Evolutionary conservation across 306 rosid species (phyloP), one percentile per base, ranked within the genome.

Genomic region (Gillenia trifoliata): DNA sequence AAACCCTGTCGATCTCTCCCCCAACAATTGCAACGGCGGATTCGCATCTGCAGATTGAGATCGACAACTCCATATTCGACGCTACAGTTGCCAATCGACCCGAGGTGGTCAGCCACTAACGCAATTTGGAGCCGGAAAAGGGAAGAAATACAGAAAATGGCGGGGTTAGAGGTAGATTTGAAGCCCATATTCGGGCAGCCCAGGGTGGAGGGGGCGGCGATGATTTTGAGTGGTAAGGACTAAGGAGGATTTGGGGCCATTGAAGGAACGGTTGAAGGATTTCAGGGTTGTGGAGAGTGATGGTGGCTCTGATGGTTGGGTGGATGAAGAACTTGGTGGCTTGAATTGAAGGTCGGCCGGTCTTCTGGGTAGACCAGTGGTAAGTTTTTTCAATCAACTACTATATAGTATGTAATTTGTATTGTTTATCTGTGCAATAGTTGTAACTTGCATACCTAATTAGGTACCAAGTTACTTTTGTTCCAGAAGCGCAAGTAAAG

Each of bases 341-440:
- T 78, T 94, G 73, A 85, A 91, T 77, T 66, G 83, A 55, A 88
- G 89, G 66, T 80, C 96, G n/a, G 83, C 86, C 54, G 96, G 91
- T 62, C 80, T 77, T 75, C 74, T 90, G 59, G 95, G 96, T 63
- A 90, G 83, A 81, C 89, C 97, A n/a, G 96, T 90, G 98, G 99
- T 95, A 81, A 60, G 57, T 11, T 12, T 75, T 55, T 47, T 79
- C 4, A 7, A 25, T 40, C 10, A 23, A 8, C 11, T 67, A n/a
- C n/a, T n/a, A n/a, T n/a, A 17, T 70, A 31, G 29, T 6, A 33
- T 64, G 50, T 23, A 3, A 36, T 22, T 22, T 70, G 13, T 17
- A 10, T 34, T 64, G 5, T 17, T 33, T 33, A 2, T 31, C 1
- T 33, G 9, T 62, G 67, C n/a, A 30, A 9, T 30, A 8, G 22